Conservation (phyloP, 2,329 filamentous ascomycete genomes). For the Fusarium neocosmosporiellum region DNA sequence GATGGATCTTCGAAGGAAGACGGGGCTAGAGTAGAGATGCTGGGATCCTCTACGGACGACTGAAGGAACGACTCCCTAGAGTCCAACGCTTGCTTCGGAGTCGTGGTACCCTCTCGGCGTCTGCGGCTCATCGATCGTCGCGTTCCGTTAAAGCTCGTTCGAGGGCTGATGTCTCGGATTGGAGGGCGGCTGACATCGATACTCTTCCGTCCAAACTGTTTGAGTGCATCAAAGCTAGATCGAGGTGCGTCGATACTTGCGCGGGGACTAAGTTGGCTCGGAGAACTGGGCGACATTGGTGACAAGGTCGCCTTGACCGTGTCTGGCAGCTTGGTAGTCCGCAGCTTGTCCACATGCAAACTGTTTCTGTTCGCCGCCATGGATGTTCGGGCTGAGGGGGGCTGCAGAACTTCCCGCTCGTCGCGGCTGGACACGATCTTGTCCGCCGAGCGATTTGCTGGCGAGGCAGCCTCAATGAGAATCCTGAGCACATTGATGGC, state of each 20-base stretch:
- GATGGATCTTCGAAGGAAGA: constrained; percentile 83
- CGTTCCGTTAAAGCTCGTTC: constrained; percentile 73
- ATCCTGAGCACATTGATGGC: constrained; percentile 82
- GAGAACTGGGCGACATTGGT: constrained; percentile 57
- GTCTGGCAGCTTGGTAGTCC: constrained; percentile 61
- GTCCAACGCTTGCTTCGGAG: constrained; percentile 53
- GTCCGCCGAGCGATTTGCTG: constrained; percentile 48
- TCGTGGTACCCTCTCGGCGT: constrained; percentile 40
- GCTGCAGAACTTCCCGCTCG: constrained; percentile 23
- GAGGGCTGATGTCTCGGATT: constrained; percentile 55
- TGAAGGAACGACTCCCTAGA: constrained; percentile 78
- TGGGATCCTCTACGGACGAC: constrained; percentile 77
- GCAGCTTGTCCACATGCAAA: constrained; percentile 46
- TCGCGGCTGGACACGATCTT: constrained; percentile 34
- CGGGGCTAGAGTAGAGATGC: constrained; percentile 75
- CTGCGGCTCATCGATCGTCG: constrained; percentile 62
- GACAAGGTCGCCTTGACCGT: constrained; percentile 70
- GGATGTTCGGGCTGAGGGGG: constrained; percentile 26
- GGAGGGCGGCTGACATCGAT: constrained; percentile 60
- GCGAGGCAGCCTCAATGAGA: constrained; percentile 73
- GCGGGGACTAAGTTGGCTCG: constrained; percentile 62
- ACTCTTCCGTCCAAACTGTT: constrained; percentile 61
- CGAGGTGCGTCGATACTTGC: constrained; percentile 64
- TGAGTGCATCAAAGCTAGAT: constrained; percentile 65
- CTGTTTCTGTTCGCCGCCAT: constrained; percentile 46